Evolutionary conservation across 2,329 filamentous ascomycete genomes (phyloP).

Genomic region (Podosphaera fusca): DNA sequence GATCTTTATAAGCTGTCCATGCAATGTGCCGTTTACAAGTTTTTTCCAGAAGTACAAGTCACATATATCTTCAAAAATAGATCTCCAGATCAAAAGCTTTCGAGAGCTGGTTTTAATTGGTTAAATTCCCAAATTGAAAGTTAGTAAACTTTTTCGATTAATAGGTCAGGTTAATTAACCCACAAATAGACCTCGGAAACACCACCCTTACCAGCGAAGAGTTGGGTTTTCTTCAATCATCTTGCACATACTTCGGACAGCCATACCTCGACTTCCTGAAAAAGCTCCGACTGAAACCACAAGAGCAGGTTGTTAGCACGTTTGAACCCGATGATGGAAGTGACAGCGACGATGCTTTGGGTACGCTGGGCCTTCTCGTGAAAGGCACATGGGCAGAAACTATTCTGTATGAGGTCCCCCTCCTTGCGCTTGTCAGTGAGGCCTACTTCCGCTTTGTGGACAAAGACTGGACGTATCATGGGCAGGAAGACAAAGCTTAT

Average conservation of each 20-base stretch:
- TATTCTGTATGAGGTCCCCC: conserved; percentile 90
- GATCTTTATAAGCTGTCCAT: conserved; percentile 84
- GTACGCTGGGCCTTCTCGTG: conserved; percentile 55
- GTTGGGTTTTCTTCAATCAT: conserved; percentile 49
- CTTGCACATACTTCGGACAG: conserved; percentile 58
- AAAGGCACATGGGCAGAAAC: conserved; percentile 80
- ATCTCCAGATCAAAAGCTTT: conserved; percentile 82
- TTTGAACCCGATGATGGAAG: conserved; percentile 29
- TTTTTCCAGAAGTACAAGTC: conserved; percentile 62
- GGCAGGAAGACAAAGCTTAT: conserved; percentile 67
- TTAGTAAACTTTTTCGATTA: conserved; percentile 18
- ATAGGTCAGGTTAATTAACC: conserved; percentile 10
- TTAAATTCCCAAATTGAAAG: conserved; percentile 61
- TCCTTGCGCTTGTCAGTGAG: conserved; percentile 78
- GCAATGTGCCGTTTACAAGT: conserved; percentile 90
- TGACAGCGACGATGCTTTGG: conserved; percentile 39
- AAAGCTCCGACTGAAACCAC: conserved; percentile 58
- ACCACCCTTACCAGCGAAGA: conserved; percentile 63
- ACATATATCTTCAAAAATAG: conserved; percentile 91
- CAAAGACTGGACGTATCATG: conserved; percentile 70
- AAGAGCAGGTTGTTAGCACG: conserved; percentile 51
- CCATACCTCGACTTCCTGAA: conserved; percentile 64
- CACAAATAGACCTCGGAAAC: conserved; percentile 48
- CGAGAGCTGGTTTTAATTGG: conserved; percentile 63
- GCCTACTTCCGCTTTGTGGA: conserved; percentile 97